Base-by-base conservation (phyloP, 768 basidiomycete species). In the Xerocomellus dryophilus region DNA sequence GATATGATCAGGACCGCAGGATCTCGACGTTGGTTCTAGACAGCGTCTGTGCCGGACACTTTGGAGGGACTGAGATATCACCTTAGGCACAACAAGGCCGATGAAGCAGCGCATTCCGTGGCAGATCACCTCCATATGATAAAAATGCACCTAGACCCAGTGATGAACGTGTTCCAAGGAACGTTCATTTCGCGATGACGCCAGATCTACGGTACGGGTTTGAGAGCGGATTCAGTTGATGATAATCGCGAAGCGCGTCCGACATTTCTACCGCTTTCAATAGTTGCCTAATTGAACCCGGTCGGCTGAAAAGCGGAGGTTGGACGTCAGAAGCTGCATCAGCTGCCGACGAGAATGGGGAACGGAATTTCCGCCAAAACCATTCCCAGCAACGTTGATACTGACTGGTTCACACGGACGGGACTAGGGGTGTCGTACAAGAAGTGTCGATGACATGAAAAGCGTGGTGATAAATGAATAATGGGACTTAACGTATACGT, bases 221-320 rank as follows among this genome's bases (percentile, higher is more conserved):
- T 61, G 58, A 58, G 58, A 60, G 56, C 43, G 45, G 55, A 29
- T 20, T 31, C 7, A 20, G 47, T 38, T 29, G 42, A 43, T 17
- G 62, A 64, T 64, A 65, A 57, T 62, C 52, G 53, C 45, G 50
- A 64, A 54, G 50, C 32, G 43, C 49, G 38, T 58, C 45, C 41
- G 47, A 57, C 41, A 56, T 47, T 6, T 4, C 35, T 54, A 21
- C 43, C 20, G 17, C 38, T 40, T 27, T 20, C 47, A 35, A 59
- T 50, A 23, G 35, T 53, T 61, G 31, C 60, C 62, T 52, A 64
- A 64, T 61, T 2, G 23, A 53, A 54, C 21, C 21, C 32, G 21
- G 36, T 8, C 8, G 43, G 25, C 21, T 12, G 50, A 43, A 62
- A 58, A 53, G 43, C 44, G 53, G 57, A 50, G 47, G 58, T 20